Evolutionary conservation across 768 basidiomycete species (phyloP).

Genomic region (Rhodotorula diobovata): DNA sequence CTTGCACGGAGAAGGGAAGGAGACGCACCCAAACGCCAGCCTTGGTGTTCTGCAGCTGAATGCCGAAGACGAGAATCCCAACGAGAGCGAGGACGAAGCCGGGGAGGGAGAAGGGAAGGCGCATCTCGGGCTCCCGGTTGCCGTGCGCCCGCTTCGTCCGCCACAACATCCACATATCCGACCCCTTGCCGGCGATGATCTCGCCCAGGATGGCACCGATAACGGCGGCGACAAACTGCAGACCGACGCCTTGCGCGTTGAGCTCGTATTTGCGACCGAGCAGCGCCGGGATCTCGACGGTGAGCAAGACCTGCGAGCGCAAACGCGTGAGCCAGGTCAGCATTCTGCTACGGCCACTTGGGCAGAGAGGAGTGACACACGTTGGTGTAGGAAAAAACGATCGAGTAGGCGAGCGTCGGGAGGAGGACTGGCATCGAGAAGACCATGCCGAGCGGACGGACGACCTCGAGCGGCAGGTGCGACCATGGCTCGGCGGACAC

Average conservation of each 20-base stretch:
- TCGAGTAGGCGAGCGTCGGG: slow-evolving; percentile 18
- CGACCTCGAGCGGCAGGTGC: slow-evolving; percentile 13
- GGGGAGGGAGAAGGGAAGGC: slow-evolving; percentile 36
- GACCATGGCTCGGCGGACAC: slow-evolving; percentile 19
- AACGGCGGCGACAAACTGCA: slow-evolving; percentile 40
- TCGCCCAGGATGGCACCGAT: slow-evolving; percentile 42
- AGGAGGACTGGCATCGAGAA: slow-evolving; percentile 20
- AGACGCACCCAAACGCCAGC: slow-evolving; percentile 11
- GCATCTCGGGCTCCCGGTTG: slow-evolving; percentile 35
- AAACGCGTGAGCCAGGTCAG: neutral
- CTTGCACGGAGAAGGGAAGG: no score
- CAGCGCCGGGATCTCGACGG: slow-evolving; percentile 34
- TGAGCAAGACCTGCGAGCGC: slow-evolving; percentile 14
- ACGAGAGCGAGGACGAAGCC: slow-evolving; percentile 35
- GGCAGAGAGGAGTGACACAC: neutral
- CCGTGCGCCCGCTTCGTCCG: slow-evolving; percentile 34
- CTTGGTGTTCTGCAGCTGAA: slow-evolving; percentile 20
- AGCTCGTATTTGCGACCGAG: slow-evolving; percentile 38
- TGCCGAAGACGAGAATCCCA: slow-evolving; percentile 33
- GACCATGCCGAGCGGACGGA: slow-evolving; percentile 15
- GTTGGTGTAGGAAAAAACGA: slow-evolving; percentile 28
- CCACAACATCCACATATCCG: slow-evolving; percentile 39
- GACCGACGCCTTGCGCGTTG: slow-evolving; percentile 38
- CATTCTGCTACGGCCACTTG: no score
- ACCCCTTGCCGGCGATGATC: slow-evolving; percentile 37